phyloP scores from a whole-genome alignment of 371 early-diverging fungal species.

The Phascolomyces articulosus region DNA sequence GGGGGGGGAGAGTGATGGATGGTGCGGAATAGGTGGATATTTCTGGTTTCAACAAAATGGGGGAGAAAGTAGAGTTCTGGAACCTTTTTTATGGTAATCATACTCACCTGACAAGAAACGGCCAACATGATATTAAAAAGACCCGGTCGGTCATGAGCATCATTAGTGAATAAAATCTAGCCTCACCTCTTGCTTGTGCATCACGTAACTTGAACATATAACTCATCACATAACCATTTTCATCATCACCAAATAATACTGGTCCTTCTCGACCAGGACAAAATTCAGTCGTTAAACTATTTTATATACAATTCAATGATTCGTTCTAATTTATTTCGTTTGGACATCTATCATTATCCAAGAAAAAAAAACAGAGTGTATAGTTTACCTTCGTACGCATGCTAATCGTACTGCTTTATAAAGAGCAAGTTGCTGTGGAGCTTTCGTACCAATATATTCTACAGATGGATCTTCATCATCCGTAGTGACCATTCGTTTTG shows the following conservation, averaged over 20 bases:
- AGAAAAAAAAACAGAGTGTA: background rate
- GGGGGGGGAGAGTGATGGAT: no score
- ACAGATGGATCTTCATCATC: conserved; percentile 52
- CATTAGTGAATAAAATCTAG: conserved; percentile 67
- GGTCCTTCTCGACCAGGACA: conserved; percentile 76
- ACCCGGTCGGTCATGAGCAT: conserved; percentile 74
- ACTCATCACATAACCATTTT: conserved; percentile 72
- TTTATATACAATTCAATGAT: no score
- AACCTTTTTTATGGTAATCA: background rate
- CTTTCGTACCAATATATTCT: conserved; percentile 50
- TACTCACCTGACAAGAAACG: conserved; percentile 65
- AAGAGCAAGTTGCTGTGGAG: conserved; percentile 52
- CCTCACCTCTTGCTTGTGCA: conserved; percentile 71
- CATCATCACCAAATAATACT: conserved; percentile 75
- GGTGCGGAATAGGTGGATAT: no score
- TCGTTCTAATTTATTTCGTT: no score
- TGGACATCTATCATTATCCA: no score
- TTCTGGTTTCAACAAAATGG: background rate
- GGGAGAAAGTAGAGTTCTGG: background rate
- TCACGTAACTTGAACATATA: conserved; percentile 76
- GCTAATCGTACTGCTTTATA: conserved; percentile 61
- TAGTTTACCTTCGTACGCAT: conserved; percentile 60
- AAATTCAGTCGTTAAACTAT: conserved; percentile 69
- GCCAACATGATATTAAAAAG: conserved; percentile 72
- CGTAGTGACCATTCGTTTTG: conserved; percentile 40